Evolutionary conservation across 176 grass and related monocot genomes (phyloP).

Genomic region (Musa itinerans): DNA sequence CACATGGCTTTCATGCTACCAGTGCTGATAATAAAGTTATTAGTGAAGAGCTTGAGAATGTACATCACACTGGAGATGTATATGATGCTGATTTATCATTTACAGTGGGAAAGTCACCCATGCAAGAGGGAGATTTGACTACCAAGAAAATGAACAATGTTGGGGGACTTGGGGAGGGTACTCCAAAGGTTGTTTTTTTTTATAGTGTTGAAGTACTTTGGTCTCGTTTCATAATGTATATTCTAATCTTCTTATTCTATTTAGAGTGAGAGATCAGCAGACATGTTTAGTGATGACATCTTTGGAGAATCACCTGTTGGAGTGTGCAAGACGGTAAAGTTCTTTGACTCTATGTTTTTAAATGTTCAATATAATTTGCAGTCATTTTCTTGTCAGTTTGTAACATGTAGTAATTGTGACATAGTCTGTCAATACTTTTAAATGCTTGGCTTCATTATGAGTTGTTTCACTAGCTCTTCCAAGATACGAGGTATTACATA

Average conservation of each 20-base stretch:
- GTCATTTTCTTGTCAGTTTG: not conserved
- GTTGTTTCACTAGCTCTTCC: not conserved
- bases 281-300: constrained; percentile 97
- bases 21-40: constrained; percentile 2
- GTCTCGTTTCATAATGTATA: not conserved
- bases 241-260: constrained; percentile 3
- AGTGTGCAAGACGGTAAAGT: constrained; percentile 59
- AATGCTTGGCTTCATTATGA: not conserved
- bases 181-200: constrained; percentile 63
- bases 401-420: not conserved
- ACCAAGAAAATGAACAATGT: constrained; percentile 23
- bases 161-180: constrained; percentile 75
- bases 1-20: constrained; percentile 6
- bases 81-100: constrained; percentile 46
- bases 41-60: constrained; percentile 29
- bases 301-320: constrained; percentile 88
- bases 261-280: constrained; percentile 77
- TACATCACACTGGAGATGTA: constrained; percentile 45
- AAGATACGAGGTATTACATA: not conserved
- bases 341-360: constrained; percentile 8
- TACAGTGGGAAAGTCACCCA: constrained; percentile 61
- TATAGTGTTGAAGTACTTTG: constrained; percentile 10
- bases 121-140: constrained; percentile 27
- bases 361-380: not conserved
- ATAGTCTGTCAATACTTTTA: not conserved